Evolutionary conservation across 164 flowering plant species (phyloP).

Genomic region (Protea cynaroides): DNA sequence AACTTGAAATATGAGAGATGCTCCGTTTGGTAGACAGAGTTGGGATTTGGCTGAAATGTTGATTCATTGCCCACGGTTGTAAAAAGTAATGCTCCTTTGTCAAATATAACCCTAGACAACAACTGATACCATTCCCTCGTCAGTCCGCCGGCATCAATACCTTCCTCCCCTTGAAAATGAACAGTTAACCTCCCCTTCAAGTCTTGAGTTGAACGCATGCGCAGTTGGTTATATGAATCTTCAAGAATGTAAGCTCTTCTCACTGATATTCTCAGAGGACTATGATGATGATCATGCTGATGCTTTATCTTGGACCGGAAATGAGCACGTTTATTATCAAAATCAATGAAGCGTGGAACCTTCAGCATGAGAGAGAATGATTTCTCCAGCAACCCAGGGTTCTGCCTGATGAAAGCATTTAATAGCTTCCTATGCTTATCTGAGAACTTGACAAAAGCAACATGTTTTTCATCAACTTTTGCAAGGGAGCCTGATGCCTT

Average conservation of each 20-base stretch:
- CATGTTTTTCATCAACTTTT: conserved; percentile 68
- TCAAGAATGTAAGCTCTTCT: conserved; percentile 96
- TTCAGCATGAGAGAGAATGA: conserved; percentile 91
- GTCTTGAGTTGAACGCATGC: conserved; percentile 89
- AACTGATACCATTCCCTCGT: conserved; percentile 99
- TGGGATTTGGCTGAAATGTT: conserved; percentile 98
- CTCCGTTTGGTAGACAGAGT: conserved; percentile 95
- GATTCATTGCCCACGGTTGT: conserved; percentile 98
- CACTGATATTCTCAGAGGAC: conserved; percentile 86
- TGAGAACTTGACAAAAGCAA: conserved; percentile 78
- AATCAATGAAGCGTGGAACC: conserved; percentile 92
- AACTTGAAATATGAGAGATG: conserved; percentile 98
- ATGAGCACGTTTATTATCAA: conserved; percentile 88
- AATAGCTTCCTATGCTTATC: conserved; percentile 89
- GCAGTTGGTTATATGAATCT: conserved; percentile 94
- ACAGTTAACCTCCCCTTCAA: conserved; percentile 91
- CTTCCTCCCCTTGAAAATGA: conserved; percentile 98
- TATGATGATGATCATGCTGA: conserved; percentile 91
- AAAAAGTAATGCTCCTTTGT: conserved; percentile 91
- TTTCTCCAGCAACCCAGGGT: conserved; percentile 94
- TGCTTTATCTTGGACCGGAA: conserved; percentile 93
- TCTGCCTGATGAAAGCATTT: conserved; percentile 90
- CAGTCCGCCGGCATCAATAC: conserved; percentile 99
- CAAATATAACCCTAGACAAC: conserved; percentile 91
- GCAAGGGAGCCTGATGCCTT: conserved; percentile 30